Conservation (phyloP, 441 rosid genomes). For the Bocquillonia castaneifolia region DNA sequence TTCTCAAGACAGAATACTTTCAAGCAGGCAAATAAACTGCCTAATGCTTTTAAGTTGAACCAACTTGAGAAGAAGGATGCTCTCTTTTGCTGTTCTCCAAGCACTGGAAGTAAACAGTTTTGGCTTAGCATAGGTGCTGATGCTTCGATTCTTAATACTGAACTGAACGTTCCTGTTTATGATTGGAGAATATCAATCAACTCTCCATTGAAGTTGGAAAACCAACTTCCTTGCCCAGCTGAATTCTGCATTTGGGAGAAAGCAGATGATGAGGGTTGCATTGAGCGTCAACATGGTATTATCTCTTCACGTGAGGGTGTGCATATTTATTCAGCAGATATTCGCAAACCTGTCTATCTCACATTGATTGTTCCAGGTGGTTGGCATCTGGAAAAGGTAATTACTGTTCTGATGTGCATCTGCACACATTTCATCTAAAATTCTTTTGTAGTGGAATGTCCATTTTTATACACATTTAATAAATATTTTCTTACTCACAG, state of each 20-base stretch:
- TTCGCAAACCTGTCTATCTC: conserved; percentile 73
- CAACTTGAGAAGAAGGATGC: conserved; percentile 95
- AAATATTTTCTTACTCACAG: conserved; percentile 41
- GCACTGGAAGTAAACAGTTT: conserved; percentile 55
- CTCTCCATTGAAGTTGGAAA: conserved; percentile 93
- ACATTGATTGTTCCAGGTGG: conserved; percentile 78
- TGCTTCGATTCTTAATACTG: conserved; percentile 89
- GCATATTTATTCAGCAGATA: conserved; percentile 68
- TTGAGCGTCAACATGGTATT: conserved; percentile 65
- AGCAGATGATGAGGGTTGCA: conserved; percentile 65
- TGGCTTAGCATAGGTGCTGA: conserved; percentile 93
- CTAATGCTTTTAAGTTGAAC: conserved; percentile 60
- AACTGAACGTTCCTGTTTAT: conserved; percentile 86
- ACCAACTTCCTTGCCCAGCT: conserved; percentile 87
- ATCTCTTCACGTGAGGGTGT: conserved; percentile 59
- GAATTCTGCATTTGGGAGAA: conserved; percentile 90
- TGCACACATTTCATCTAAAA: conserved; percentile 3
- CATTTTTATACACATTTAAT: conserved; percentile 1
- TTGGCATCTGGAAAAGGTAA: conserved; percentile 94
- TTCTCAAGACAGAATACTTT: conserved; percentile 54
- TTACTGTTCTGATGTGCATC: neutral
- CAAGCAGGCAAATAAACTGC: conserved; percentile 55
- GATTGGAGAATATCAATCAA: conserved; percentile 91
- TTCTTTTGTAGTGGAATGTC: conserved; percentile 12
- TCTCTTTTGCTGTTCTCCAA: conserved; percentile 59